These are phyloP conservation scores for Actinidia chinensis DNA, from an alignment of 179 eudicot genomes.

Conservation along the genomic window DNA sequence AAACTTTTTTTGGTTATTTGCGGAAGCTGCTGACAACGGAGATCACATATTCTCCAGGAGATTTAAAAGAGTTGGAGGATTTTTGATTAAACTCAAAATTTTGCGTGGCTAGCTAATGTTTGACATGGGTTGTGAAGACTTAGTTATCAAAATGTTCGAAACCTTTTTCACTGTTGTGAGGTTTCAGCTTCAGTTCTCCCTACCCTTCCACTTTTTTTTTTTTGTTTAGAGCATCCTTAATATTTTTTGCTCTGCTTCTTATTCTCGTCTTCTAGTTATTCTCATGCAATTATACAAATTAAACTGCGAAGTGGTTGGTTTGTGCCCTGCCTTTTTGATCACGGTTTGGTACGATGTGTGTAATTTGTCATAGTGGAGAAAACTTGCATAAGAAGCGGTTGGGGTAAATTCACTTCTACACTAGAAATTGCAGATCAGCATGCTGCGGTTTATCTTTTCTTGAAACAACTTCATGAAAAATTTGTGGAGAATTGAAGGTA, in stretches of 20 bases:
- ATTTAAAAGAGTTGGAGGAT: constrained; percentile 74
- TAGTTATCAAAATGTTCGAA: constrained; percentile 63
- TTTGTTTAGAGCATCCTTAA: neutral
- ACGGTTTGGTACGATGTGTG: constrained; percentile 14
- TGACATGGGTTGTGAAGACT: constrained; percentile 60
- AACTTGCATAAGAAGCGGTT: constrained; percentile 7
- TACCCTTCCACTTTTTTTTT: neutral
- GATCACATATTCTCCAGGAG: constrained; percentile 58
- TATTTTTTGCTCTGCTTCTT: neutral
- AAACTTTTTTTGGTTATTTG: constrained; percentile 64
- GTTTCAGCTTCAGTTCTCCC: constrained; percentile 33
- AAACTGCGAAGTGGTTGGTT: neutral
- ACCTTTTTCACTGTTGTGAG: constrained; percentile 68
- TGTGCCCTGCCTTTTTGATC: constrained; percentile 7
- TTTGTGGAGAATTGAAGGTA: too few relatives aligned
- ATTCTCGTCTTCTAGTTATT: too few relatives aligned
- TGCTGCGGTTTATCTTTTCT: too few relatives aligned
- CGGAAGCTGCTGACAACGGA: constrained; percentile 59
- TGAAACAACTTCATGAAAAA: too few relatives aligned
- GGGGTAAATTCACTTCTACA: too few relatives aligned
- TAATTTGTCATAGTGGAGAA: neutral
- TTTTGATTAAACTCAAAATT: constrained; percentile 60
- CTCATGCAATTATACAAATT: too few relatives aligned
- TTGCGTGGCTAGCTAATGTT: constrained; percentile 70
- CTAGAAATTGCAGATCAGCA: too few relatives aligned